These are phyloP conservation scores for Elaeis oleifera DNA, from an alignment of 202 grass and related monocot species.

Conservation along the genomic window DNA sequence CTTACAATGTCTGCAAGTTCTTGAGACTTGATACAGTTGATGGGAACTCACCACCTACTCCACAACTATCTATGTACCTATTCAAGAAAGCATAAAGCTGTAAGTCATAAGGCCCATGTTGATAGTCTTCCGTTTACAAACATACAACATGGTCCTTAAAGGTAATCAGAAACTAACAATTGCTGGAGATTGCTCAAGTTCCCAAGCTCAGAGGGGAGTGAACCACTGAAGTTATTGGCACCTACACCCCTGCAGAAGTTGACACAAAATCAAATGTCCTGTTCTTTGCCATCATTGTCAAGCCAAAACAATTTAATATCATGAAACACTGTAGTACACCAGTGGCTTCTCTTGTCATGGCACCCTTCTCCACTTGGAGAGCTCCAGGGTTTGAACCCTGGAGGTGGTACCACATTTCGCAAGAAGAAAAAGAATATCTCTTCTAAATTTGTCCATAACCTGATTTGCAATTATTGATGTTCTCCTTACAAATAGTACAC, in stretches of 20 bases:
- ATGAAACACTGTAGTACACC: no score
- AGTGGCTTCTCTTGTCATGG: no score
- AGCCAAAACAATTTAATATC: no score
- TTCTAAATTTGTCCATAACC: no score
- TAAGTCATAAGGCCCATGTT: not conserved
- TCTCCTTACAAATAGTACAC: no score
- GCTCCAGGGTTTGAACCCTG: no score
- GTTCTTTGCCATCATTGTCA: no score
- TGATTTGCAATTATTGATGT: no score
- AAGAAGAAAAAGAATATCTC: no score
- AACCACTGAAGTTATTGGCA: conserved; percentile 1
- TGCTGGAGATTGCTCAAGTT: conserved; percentile 3
- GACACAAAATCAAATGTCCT: no score
- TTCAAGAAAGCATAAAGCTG: not conserved
- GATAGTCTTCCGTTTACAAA: not conserved
- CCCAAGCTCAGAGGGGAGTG: conserved; percentile 6
- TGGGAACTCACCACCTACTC: conserved; percentile 2
- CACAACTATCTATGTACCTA: conserved; percentile 8
- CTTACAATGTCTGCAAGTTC: not conserved
- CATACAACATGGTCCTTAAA: not conserved
- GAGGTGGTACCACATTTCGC: no score
- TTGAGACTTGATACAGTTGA: not conserved
- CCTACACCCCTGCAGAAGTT: conserved; percentile 1
- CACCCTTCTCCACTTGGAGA: no score
- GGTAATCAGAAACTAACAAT: not conserved